phyloP scores from a whole-genome alignment of 2,329 filamentous ascomycete species.

The Fusarium newnesense region DNA sequence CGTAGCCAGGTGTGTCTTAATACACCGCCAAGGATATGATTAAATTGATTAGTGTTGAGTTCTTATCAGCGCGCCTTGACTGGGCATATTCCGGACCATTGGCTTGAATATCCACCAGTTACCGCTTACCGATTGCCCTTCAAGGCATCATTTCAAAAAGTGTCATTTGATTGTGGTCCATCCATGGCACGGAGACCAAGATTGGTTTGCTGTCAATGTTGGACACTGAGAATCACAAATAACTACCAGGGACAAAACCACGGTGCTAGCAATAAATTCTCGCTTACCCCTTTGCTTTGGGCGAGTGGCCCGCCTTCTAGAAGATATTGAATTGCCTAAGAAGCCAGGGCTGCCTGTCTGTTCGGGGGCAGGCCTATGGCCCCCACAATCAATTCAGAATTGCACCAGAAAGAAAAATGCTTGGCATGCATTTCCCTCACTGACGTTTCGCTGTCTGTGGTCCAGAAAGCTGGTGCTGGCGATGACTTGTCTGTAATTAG shows the following conservation, averaged over 20 bases:
- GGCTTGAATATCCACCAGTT: not conserved
- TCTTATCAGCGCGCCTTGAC: constrained; percentile 2
- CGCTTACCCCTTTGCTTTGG: not conserved
- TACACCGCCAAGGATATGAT: not conserved
- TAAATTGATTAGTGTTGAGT: not conserved
- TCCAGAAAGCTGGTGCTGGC: constrained; percentile 11
- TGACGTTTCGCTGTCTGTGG: not conserved
- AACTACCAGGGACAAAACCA: not conserved
- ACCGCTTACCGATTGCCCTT: not conserved
- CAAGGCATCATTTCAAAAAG: constrained; percentile 2
- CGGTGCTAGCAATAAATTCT: not conserved
- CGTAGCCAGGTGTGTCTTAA: not conserved
- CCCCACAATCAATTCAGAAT: constrained; percentile 27
- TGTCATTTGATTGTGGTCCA: not conserved
- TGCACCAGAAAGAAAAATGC: not conserved
- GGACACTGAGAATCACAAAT: not conserved
- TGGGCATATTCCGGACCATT: not conserved
- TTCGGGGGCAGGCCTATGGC: constrained; percentile 7
- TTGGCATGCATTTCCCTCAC: constrained; percentile 13
- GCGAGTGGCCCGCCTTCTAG: constrained; percentile 27
- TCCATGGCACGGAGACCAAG: constrained; percentile 7
- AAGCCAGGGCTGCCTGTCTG: constrained; percentile 12
- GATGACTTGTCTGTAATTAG: not conserved
- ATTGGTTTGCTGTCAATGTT: not conserved
- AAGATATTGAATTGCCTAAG: constrained; percentile 11